A percentile compares a stretch with the other conserved stretches of the same genome.
Evolutionary conservation across 176 grass and related monocot species (phyloP).

Genomic region (Oryza meyeriana): DNA sequence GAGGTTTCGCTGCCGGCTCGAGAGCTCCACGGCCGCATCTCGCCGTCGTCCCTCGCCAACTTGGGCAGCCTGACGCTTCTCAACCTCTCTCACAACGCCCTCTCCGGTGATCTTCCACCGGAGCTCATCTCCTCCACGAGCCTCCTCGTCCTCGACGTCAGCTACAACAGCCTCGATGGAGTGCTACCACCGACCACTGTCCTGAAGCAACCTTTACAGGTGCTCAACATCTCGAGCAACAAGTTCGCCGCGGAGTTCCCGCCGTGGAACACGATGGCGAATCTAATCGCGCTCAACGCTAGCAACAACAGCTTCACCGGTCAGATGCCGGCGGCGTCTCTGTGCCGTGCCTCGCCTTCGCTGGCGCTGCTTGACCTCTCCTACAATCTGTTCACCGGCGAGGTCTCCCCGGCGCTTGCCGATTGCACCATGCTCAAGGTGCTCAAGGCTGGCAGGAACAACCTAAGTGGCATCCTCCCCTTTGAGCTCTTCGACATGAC

Average conservation of each 20-base stretch:
- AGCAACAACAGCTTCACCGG: too few species aligned
- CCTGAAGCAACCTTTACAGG: too few species aligned
- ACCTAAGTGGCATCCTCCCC: background rate
- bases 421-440: too few species aligned
- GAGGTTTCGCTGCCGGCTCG: background rate
- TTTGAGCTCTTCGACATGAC: background rate
- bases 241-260: too few species aligned
- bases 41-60: background rate
- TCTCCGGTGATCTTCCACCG: background rate
- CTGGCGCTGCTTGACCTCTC: constrained; percentile 41
- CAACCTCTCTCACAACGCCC: constrained; percentile 26
- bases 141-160: constrained; percentile 14
- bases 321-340: too few species aligned
- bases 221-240: too few species aligned
- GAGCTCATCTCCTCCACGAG: constrained; percentile 14
- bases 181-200: too few species aligned
- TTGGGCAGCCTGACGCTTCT: background rate
- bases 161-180: constrained; percentile 14
- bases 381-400: constrained; percentile 17
- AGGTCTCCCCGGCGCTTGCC: background rate
- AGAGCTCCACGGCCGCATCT: constrained; percentile 18
- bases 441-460: constrained; percentile 6
- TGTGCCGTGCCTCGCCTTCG: too few species aligned
- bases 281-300: too few species aligned
- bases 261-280: too few species aligned